Evolutionary conservation across 805 yeast genomes (phyloP).

Genomic region (Wickerhamomyces silvicola): DNA sequence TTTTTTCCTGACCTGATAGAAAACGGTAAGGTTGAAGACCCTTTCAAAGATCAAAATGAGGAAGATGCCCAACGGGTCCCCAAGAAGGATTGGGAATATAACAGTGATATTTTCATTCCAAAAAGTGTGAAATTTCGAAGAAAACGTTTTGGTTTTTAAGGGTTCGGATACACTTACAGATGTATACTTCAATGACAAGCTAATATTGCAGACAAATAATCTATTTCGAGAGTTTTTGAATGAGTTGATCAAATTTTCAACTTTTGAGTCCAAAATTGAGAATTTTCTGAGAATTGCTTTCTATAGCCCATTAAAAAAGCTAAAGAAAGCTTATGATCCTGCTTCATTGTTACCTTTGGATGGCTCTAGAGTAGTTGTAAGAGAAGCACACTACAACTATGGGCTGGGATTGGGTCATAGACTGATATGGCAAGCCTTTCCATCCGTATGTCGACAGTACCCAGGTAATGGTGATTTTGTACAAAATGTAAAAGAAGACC

Average conservation of each 20-base stretch:
- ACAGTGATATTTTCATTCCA: constrained; percentile 19
- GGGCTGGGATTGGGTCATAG: constrained; percentile 58
- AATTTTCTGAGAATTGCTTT: constrained; percentile 33
- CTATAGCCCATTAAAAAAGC: constrained; percentile 30
- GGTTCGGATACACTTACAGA: constrained; percentile 14
- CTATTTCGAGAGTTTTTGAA: constrained; percentile 35
- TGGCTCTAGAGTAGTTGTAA: constrained; percentile 31
- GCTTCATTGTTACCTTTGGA: constrained; percentile 30
- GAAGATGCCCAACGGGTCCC: constrained; percentile 44
- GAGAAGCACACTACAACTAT: constrained; percentile 49
- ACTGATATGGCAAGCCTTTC: constrained; percentile 49
- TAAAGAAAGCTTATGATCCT: constrained; percentile 24
- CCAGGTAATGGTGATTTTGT: constrained; percentile 36
- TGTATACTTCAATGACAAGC: constrained; percentile 29
- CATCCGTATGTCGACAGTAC: constrained; percentile 53
- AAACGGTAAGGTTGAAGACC: constrained; percentile 36
- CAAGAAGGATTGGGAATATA: constrained; percentile 43
- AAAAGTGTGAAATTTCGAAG: constrained; percentile 22
- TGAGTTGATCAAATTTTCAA: constrained; percentile 23
- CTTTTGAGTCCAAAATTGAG: constrained; percentile 1
- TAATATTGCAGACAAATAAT: constrained; percentile 33
- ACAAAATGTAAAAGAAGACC: constrained; percentile 31
- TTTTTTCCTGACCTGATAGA: constrained; percentile 35
- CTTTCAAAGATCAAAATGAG: constrained; percentile 39
- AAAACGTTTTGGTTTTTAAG: constrained; percentile 21